Conservation (phyloP, 257 asterid species). For the Salvia miltiorrhiza region DNA sequence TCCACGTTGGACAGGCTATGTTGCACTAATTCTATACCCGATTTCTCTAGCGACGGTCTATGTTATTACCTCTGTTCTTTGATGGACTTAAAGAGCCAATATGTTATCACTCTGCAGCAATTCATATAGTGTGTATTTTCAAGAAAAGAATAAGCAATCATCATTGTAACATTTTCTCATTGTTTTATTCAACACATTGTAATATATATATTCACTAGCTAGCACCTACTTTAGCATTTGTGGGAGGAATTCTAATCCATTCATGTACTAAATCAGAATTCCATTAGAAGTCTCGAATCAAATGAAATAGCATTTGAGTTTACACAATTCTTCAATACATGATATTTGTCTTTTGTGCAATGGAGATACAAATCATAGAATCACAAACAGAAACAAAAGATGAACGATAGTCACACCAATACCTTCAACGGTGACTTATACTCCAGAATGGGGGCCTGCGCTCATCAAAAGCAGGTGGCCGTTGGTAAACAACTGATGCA, state of each 20-base stretch:
- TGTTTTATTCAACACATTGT: not conserved
- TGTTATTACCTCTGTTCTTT: slow-evolving; percentile 34
- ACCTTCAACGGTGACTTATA: slow-evolving; percentile 36
- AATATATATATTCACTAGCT: not conserved
- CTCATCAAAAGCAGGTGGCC: slow-evolving; percentile 54
- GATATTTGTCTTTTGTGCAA: not conserved
- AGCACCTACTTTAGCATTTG: not conserved
- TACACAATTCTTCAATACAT: not conserved
- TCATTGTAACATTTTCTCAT: not conserved
- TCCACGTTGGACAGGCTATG: slow-evolving; percentile 43
- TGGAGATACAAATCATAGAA: not conserved
- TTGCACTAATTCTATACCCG: slow-evolving; percentile 39
- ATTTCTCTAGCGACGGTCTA: slow-evolving; percentile 37
- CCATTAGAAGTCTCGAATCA: not conserved
- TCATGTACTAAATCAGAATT: too few species aligned
- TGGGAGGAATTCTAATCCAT: not conserved
- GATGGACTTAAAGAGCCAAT: slow-evolving; percentile 27
- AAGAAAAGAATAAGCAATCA: not conserved
- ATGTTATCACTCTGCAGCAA: not conserved
- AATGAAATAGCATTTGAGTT: not conserved
- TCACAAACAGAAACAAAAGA: not conserved
- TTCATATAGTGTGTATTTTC: not conserved
- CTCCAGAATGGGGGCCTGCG: slow-evolving; percentile 64
- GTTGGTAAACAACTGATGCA: slow-evolving; percentile 63
- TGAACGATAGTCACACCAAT: not conserved